Conservation (phyloP, 1,284 basidiomycete species). For the Puccinia coronata region DNA sequence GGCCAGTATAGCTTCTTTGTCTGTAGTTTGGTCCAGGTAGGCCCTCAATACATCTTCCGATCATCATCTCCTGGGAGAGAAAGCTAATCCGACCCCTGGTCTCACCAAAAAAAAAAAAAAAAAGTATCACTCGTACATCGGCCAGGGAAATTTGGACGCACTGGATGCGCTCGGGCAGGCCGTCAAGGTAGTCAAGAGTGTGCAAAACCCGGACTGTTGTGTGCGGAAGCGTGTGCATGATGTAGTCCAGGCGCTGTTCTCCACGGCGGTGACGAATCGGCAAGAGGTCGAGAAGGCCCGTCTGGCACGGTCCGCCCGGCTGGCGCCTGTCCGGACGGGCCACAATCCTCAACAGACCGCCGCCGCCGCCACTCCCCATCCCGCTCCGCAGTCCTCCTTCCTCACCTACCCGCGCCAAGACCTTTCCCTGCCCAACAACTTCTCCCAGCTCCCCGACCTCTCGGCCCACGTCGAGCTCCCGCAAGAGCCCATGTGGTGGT, state of each 20-base stretch:
- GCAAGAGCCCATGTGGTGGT: constrained; percentile 16
- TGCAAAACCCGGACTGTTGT: constrained; percentile 24
- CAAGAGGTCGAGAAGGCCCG: neutral
- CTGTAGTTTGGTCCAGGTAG: constrained; percentile 78
- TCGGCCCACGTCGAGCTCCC: neutral
- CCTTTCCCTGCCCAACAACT: neutral
- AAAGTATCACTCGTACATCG: constrained; percentile 86
- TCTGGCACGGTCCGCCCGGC: neutral
- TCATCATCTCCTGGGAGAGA: neutral
- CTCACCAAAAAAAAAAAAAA: neutral
- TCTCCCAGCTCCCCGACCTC: neutral
- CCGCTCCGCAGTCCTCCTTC: neutral
- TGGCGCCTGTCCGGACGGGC: neutral
- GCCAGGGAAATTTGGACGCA: constrained; percentile 73
- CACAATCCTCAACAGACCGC: neutral
- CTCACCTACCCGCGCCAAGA: too few species aligned
- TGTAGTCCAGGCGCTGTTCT: constrained; percentile 20
- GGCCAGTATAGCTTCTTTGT: constrained; percentile 85
- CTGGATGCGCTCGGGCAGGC: constrained; percentile 73
- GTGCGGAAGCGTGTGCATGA: constrained; percentile 13
- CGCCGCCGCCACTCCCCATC: neutral
- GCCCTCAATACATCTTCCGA: too few species aligned
- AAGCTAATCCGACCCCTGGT: neutral
- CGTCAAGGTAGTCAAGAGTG: constrained; percentile 69
- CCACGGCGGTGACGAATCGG: constrained; percentile 12